These are phyloP conservation scores for Phytophthora cactorum DNA, from an alignment of 352 stramenopile species.

Conservation along the genomic window DNA sequence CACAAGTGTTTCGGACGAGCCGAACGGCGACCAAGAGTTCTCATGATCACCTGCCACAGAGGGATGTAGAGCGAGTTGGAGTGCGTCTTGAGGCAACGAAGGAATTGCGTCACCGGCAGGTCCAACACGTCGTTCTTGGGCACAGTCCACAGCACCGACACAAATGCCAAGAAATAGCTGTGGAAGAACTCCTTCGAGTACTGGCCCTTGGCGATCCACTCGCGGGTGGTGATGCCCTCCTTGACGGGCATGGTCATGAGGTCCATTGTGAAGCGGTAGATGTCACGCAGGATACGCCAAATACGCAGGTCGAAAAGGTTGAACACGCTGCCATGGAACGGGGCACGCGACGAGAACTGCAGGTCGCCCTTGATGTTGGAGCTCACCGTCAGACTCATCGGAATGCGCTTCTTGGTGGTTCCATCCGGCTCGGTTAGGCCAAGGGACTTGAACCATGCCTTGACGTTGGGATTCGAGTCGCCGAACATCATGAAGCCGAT, in stretches of 20 bases:
- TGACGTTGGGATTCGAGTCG: conserved; percentile 92
- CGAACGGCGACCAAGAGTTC: conserved; percentile 69
- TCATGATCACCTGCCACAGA: conserved; percentile 84
- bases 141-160: conserved; percentile 86
- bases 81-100: conserved; percentile 89
- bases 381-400: conserved; percentile 87
- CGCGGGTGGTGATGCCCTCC: conserved; percentile 71
- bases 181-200: conserved; percentile 89
- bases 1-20: conserved; percentile 85
- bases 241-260: conserved; percentile 89
- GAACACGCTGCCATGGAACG: conserved; percentile 65
- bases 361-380: conserved; percentile 83
- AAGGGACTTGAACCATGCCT: conserved; percentile 89
- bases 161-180: conserved; percentile 89
- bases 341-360: conserved; percentile 87
- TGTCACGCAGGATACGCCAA: conserved; percentile 87
- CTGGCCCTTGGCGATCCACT: conserved; percentile 67
- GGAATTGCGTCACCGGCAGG: conserved; percentile 83
- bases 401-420: conserved; percentile 87
- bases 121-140: conserved; percentile 86
- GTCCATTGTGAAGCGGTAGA: conserved; percentile 89
- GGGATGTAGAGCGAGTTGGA: conserved; percentile 89
- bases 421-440: conserved; percentile 84
- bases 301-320: conserved; percentile 80
- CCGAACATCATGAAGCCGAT: conserved; percentile 93